A percentile compares a stretch with the other conserved stretches of the same genome.
phyloP scores from a whole-genome alignment of 306 rosid species.

The Trichosanthes truncata region DNA sequence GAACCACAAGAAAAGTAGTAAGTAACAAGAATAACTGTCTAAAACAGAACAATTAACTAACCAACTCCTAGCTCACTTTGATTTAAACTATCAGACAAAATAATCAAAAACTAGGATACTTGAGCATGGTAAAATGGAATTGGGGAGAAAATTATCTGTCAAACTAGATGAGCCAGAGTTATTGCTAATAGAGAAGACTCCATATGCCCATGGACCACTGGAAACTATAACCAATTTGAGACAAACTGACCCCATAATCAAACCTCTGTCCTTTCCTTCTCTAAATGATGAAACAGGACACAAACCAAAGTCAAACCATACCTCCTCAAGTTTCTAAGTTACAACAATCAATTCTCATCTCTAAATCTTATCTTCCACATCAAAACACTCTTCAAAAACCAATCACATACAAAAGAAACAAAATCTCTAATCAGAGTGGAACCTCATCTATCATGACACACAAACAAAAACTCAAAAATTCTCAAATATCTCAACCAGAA shows the following conservation, averaged over 20 bases:
- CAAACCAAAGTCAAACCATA: not conserved
- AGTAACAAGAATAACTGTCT: not conserved
- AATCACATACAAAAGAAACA: not conserved
- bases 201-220: not conserved
- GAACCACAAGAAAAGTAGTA: slow-evolving; percentile 14
- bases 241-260: not conserved
- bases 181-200: not conserved
- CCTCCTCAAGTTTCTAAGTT: not conserved
- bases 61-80: not conserved
- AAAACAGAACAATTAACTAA: not conserved
- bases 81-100: not conserved
- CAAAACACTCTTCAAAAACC: not conserved
- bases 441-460: not conserved
- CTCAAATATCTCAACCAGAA: not conserved
- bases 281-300: not conserved
- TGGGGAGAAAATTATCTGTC: not conserved
- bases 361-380: not conserved
- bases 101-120: not conserved
- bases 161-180: not conserved
- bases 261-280: not conserved
- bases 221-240: not conserved
- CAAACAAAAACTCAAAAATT: not conserved
- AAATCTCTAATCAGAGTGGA: not conserved
- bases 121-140: not conserved
- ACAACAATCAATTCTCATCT: not conserved